phyloP scores from a whole-genome alignment of 225 moss, liverwort and hornwort species.

The Anthoceros angustus region DNA sequence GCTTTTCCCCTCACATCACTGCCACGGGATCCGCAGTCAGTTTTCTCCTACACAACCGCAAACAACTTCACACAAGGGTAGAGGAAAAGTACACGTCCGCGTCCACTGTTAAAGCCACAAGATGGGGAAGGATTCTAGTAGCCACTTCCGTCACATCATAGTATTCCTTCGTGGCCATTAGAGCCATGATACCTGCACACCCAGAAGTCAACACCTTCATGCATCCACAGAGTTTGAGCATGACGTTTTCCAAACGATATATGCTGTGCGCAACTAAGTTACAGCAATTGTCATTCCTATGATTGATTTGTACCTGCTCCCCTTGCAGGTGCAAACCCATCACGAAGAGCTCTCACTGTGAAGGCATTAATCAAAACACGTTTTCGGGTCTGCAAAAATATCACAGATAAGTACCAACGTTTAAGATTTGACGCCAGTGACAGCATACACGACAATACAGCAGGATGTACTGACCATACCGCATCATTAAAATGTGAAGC shows the following conservation, averaged over 20 bases:
- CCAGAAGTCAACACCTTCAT: background rate
- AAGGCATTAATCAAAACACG: constrained; percentile 91
- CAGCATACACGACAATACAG: background rate
- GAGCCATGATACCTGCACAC: constrained; percentile 76
- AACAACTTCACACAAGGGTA: background rate
- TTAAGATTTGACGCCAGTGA: background rate
- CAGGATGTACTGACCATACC: constrained; percentile 20
- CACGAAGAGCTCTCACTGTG: constrained; percentile 85
- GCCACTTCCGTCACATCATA: constrained; percentile 87
- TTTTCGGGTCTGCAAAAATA: constrained; percentile 55
- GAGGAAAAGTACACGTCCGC: constrained; percentile 39
- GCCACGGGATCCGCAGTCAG: constrained; percentile 7
- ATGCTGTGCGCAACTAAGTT: background rate
- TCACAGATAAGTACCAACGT: background rate
- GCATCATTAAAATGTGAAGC: constrained; percentile 82
- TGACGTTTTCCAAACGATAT: background rate
- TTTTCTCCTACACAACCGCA: background rate
- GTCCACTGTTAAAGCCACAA: constrained; percentile 84
- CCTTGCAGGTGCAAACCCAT: constrained; percentile 78
- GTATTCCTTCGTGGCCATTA: constrained; percentile 71
- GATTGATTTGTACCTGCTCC: constrained; percentile 42
- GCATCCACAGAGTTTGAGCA: background rate
- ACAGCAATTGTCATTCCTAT: background rate
- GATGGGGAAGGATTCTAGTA: constrained; percentile 83
- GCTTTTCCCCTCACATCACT: constrained; percentile 84